Evolutionary conservation across 1,284 basidiomycete genomes (phyloP).

Genomic region (Volvariella volvacea): DNA sequence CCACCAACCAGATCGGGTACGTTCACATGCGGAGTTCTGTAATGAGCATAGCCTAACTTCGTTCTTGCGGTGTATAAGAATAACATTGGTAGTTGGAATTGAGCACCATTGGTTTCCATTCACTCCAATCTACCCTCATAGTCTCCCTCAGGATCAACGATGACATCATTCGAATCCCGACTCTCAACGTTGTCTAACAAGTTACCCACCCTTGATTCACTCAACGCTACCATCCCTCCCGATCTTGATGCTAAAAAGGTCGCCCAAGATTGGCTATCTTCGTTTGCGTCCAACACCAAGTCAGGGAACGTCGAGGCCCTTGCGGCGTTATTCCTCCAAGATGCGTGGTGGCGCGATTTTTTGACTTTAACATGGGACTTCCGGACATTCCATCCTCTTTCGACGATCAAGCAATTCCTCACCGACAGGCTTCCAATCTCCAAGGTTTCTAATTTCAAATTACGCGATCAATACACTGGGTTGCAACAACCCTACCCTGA

Average conservation of each 20-base stretch:
- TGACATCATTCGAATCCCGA: background rate
- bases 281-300: constrained; percentile 30
- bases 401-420: constrained; percentile 33
- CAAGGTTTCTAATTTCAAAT: constrained; percentile 19
- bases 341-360: constrained; percentile 50
- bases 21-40: too few relatives aligned
- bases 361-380: constrained; percentile 57
- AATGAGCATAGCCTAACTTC: too few relatives aligned
- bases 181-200: too few relatives aligned
- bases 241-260: constrained; percentile 30
- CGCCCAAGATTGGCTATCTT: constrained; percentile 38
- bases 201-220: constrained; percentile 35
- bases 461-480: constrained; percentile 8
- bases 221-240: constrained; percentile 27
- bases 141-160: too few relatives aligned
- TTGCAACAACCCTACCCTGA: constrained; percentile 5
- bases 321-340: constrained; percentile 32
- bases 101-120: too few relatives aligned
- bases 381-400: constrained; percentile 43
- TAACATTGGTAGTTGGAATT: too few relatives aligned
- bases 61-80: too few relatives aligned
- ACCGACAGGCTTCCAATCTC: constrained; percentile 29
- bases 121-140: too few relatives aligned
- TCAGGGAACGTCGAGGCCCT: constrained; percentile 29
- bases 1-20: too few relatives aligned